Percentiles rank a stretch among this genome's conserved stretches.
Evolutionary conservation across 176 grass and related monocot species (phyloP).

Genomic region (Saccharum officinarum): DNA sequence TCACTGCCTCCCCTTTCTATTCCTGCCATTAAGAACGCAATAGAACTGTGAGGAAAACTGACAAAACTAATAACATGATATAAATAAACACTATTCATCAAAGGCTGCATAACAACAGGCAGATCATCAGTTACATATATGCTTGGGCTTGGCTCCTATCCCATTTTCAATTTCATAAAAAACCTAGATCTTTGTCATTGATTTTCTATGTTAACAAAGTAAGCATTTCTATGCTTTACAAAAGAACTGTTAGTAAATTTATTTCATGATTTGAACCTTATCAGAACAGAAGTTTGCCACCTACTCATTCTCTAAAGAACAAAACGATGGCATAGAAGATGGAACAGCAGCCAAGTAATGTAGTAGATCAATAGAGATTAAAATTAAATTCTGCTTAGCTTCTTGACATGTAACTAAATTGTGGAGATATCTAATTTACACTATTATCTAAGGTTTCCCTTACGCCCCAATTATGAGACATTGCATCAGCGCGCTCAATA

Average conservation of each 20-base stretch:
- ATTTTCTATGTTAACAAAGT: neutral
- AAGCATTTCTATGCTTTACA: neutral
- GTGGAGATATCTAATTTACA: neutral
- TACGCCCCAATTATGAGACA: neutral
- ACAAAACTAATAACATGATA: constrained; percentile 4
- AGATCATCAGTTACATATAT: neutral
- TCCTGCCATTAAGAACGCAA: constrained; percentile 23
- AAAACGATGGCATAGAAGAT: neutral
- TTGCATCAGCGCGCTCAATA: neutral
- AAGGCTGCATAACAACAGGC: neutral
- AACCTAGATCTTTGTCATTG: neutral
- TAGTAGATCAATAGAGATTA: neutral
- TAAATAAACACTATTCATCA: neutral
- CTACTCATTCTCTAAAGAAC: neutral
- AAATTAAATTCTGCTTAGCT: neutral
- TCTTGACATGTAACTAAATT: neutral
- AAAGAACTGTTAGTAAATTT: neutral
- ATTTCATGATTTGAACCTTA: neutral
- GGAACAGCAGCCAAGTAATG: neutral
- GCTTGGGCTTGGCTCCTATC: neutral
- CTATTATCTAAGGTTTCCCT: neutral
- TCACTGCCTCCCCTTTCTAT: constrained; percentile 25
- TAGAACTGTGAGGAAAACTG: neutral
- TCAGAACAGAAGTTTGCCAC: neutral
- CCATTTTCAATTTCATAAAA: neutral